A percentile compares a stretch with the other conserved stretches of the same genome.
These are phyloP conservation scores for Waltergamsia citrina DNA, from an alignment of 2,329 filamentous ascomycete genomes.

Conservation along the genomic window DNA sequence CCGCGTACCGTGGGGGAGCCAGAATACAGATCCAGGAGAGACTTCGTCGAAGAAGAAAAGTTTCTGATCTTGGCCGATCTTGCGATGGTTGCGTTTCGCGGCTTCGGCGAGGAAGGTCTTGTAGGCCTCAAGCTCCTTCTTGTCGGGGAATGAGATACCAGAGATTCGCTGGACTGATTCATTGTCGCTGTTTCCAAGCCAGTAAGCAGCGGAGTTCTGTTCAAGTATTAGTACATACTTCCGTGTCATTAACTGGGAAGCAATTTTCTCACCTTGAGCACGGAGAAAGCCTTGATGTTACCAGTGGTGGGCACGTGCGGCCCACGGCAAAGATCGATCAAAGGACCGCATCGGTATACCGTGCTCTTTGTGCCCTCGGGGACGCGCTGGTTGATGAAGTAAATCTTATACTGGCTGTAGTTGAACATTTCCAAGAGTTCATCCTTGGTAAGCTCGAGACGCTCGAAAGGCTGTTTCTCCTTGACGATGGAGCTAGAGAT, in stretches of 20 bases:
- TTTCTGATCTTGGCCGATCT: conserved; percentile 91
- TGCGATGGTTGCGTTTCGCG: conserved; percentile 92
- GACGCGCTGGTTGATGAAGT: conserved; percentile 70
- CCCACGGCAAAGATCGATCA: conserved; percentile 92
- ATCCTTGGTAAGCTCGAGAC: conserved; percentile 80
- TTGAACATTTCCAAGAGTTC: conserved; percentile 90
- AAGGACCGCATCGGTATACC: conserved; percentile 85
- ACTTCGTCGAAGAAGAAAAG: conserved; percentile 94
- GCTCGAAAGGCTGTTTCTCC: conserved; percentile 92
- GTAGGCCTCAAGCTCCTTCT: conserved; percentile 89
- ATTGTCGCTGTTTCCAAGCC: conserved; percentile 86
- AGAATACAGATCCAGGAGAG: conserved; percentile 90
- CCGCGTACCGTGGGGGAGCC: conserved; percentile 82
- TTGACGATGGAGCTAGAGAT: conserved; percentile 80
- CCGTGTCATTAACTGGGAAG: conserved; percentile 1
- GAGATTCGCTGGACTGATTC: conserved; percentile 95
- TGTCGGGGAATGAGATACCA: conserved; percentile 90
- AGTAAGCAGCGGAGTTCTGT: conserved; percentile 66
- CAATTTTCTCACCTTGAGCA: conserved; percentile 55
- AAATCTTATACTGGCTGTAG: conserved; percentile 97
- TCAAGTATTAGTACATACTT: conserved; percentile 30
- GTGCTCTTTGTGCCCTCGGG: conserved; percentile 83
- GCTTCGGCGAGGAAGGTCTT: conserved; percentile 94
- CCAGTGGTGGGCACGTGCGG: conserved; percentile 89
- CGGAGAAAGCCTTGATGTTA: conserved; percentile 87